These are phyloP conservation scores for Porpolomopsis calyptriformis DNA, from an alignment of 768 basidiomycete genomes.

Conservation along the genomic window DNA sequence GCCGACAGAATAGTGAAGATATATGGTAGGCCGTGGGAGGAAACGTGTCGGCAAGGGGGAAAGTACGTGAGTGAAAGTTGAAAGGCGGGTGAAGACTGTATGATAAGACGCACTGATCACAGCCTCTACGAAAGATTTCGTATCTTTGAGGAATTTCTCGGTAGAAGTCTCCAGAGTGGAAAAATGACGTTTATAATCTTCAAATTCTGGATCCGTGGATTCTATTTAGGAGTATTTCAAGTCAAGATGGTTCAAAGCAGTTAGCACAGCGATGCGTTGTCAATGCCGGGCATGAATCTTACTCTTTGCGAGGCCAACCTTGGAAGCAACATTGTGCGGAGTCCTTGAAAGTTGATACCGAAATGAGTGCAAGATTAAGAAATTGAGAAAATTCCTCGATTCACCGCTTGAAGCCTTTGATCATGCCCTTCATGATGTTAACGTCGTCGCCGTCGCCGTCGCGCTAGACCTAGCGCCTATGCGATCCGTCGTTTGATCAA, in stretches of 20 bases:
- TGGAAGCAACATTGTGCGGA: conserved; percentile 79
- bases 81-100: not conserved
- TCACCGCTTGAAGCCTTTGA: conserved; percentile 68
- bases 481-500: not conserved
- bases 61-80: not conserved
- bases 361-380: not conserved
- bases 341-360: conserved; percentile 43
- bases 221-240: conserved; percentile 26
- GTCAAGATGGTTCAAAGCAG: not conserved
- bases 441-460: not conserved
- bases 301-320: conserved; percentile 93
- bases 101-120: conserved; percentile 48
- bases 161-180: conserved; percentile 63
- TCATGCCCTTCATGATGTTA: conserved; percentile 68
- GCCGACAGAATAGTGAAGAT: too few species aligned
- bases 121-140: conserved; percentile 75
- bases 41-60: conserved; percentile 2
- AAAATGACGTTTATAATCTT: conserved; percentile 77
- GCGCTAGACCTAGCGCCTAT: too few species aligned
- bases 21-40: too few species aligned
- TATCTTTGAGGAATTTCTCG: conserved; percentile 89
- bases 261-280: not conserved
- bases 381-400: conserved; percentile 12
- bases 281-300: too few species aligned
- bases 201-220: conserved; percentile 82